These are phyloP conservation scores for Candida coquimbonensis DNA, from an alignment of 805 yeast genomes.

Conservation along the genomic window DNA sequence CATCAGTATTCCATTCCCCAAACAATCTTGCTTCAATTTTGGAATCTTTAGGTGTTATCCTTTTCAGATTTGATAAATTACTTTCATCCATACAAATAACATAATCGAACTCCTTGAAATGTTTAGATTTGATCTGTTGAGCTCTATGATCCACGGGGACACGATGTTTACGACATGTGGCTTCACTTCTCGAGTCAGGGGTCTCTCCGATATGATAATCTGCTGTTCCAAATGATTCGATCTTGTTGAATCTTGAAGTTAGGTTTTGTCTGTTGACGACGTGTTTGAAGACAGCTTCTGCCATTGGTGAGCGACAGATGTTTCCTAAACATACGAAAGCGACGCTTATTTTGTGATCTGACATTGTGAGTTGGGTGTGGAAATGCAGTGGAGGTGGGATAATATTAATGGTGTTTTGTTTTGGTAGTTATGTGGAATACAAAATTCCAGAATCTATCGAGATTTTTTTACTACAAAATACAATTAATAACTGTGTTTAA, in stretches of 20 bases:
- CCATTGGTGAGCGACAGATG: slow-evolving; percentile 96
- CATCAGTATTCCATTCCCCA: slow-evolving; percentile 71
- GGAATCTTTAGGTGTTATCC: slow-evolving; percentile 42
- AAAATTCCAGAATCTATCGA: too few species aligned
- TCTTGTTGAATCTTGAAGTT: slow-evolving; percentile 36
- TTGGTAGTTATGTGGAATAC: too few species aligned
- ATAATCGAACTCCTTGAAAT: slow-evolving; percentile 57
- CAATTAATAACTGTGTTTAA: too few species aligned
- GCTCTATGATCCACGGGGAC: slow-evolving; percentile 72
- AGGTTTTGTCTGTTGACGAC: slow-evolving; percentile 47
- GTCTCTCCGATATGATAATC: slow-evolving; percentile 76
- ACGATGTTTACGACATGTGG: slow-evolving; percentile 61
- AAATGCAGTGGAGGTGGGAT: too few species aligned
- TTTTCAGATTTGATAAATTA: slow-evolving; percentile 44
- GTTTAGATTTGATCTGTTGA: slow-evolving; percentile 51
- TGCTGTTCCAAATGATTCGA: slow-evolving; percentile 88
- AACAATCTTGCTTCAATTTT: slow-evolving; percentile 52
- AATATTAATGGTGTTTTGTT: too few species aligned
- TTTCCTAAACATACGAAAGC: slow-evolving; percentile 92
- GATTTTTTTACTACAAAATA: too few species aligned
- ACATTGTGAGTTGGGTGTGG: background rate
- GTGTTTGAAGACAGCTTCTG: slow-evolving; percentile 82
- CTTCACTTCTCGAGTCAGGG: slow-evolving; percentile 71
- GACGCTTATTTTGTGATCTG: slow-evolving; percentile 35
- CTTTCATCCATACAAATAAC: slow-evolving; percentile 66